Base-by-base conservation (phyloP, 371 early-diverging fungal genomes). In the Mortierella sp. region DNA sequence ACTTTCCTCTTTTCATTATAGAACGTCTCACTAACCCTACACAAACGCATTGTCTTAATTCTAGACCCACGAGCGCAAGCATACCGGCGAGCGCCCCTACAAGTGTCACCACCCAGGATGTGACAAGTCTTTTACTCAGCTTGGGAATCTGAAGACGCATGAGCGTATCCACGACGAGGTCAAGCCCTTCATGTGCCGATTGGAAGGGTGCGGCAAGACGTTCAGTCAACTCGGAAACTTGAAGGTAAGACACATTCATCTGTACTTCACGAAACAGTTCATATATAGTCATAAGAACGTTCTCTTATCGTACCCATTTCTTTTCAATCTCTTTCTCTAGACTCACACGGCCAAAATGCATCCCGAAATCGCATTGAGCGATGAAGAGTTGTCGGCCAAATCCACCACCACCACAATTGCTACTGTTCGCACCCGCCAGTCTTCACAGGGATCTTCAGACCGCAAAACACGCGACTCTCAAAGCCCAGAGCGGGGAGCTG, bases 101-200 rank as follows among this genome's bases (percentile, higher is more conserved):
- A 92, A 91, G 89, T 93, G 94, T 65, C 73, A 81, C 11, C 89
- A 88, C 72, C 88, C 89, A 73, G 90, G 88, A 19, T 97, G 96
- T 80, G 90, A 85, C 78, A 94, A 94, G 84, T 88, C 94, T 9
- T 96, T 96, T 79, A 92, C 95, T 14, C 96, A 96, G 84, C 90
- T 93, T 8, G 96, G 96, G 1, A 95, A 96, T 78, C 90, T 97
- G n/a, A 95, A 94, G 80, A 95, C 96, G 9, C 96, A 96, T 78
- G 93, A 94, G 84, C 91, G 92, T 57, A 94, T 90, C 70, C 95
- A 95, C 83, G 92, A 93, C 54, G 92, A 92, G 19, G 95, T 94
- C 48, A 92, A 92, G 79, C 95, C 94, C 9, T 94, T 91, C 88
- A 90, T 91, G 86, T 94, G 95, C 75, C 73, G 86, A 31, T 87